phyloP scores from a whole-genome alignment of 2,329 filamentous ascomycete genomes.

The Sporothrix curviconia region DNA sequence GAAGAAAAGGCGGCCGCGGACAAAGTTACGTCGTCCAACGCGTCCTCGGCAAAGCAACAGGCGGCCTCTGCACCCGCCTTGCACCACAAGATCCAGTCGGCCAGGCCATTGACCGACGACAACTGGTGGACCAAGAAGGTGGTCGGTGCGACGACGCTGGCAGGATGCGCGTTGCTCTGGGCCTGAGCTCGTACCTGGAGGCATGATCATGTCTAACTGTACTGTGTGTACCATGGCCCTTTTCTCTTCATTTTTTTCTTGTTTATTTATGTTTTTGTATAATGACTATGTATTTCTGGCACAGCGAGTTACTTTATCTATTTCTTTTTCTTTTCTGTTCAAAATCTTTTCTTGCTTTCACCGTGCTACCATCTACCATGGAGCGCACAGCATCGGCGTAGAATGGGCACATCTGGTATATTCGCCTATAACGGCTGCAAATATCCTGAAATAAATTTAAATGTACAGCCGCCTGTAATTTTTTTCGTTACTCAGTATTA shows the following conservation, averaged over 20 bases:
- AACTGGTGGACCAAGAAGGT: slow-evolving; percentile 63
- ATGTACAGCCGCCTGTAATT: too few relatives aligned
- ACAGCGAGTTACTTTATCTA: too few relatives aligned
- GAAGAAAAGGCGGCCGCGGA: slow-evolving; percentile 27
- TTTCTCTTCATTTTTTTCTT: neutral
- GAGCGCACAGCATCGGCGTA: too few relatives aligned
- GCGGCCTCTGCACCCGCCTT: slow-evolving; percentile 18
- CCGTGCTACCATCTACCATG: too few relatives aligned
- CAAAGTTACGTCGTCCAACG: neutral
- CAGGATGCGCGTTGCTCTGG: slow-evolving; percentile 57
- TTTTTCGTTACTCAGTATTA: too few relatives aligned
- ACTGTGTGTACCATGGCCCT: neutral
- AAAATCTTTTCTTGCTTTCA: neutral
- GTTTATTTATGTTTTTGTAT: too few relatives aligned
- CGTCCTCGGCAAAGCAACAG: slow-evolving; percentile 11
- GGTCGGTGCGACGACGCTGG: slow-evolving; percentile 54
- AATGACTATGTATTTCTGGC: too few relatives aligned
- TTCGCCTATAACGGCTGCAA: too few relatives aligned
- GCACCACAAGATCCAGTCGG: slow-evolving; percentile 30
- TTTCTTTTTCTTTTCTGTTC: neutral
- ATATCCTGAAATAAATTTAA: too few relatives aligned
- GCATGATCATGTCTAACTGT: neutral
- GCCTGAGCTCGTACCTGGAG: slow-evolving; percentile 47
- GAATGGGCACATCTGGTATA: too few relatives aligned
- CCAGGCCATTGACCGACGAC: slow-evolving; percentile 58